A percentile compares a stretch with the other conserved stretches of the same genome.
These are phyloP conservation scores for Parastagonospora nodorum DNA, from an alignment of 2,329 filamentous ascomycete genomes.

Conservation along the genomic window DNA sequence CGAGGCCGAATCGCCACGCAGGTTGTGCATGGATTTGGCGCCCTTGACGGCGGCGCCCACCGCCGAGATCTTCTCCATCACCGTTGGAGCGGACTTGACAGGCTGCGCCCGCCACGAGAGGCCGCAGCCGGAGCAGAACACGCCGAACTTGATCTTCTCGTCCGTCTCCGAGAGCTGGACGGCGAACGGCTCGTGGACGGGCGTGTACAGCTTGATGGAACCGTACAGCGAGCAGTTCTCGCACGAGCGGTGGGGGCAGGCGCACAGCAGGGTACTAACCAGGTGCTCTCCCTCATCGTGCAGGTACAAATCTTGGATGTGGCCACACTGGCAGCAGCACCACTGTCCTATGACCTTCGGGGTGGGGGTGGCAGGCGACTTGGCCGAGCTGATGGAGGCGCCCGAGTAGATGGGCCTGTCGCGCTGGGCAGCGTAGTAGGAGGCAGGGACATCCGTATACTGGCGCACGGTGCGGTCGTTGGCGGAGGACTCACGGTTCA, in stretches of 20 bases:
- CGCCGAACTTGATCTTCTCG: constrained; percentile 25
- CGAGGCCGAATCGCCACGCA: not conserved
- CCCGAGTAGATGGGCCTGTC: not conserved
- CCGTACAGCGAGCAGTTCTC: constrained; percentile 24
- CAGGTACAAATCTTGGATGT: constrained; percentile 1
- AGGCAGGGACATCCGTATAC: not conserved
- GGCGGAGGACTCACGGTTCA: not conserved
- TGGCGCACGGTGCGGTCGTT: not conserved
- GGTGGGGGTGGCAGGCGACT: not conserved
- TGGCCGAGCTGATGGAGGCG: not conserved
- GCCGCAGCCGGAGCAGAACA: constrained; percentile 31
- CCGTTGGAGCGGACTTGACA: constrained; percentile 5
- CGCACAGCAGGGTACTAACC: constrained; percentile 23
- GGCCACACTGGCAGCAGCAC: constrained; percentile 10
- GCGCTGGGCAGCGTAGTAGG: not conserved
- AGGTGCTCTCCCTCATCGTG: constrained; percentile 17
- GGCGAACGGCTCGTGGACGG: constrained; percentile 29
- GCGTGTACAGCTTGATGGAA: constrained; percentile 24
- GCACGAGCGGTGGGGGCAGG: constrained; percentile 33
- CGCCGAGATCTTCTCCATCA: not conserved
- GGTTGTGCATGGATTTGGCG: constrained; percentile 15
- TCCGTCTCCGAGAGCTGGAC: constrained; percentile 17
- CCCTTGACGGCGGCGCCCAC: not conserved
- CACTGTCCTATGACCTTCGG: constrained; percentile 2
- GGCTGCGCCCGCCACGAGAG: constrained; percentile 24